Percentiles rank a stretch among this genome's conserved stretches.
Conservation (phyloP, 176 grass and related monocot genomes). For the Carex kokanica region DNA sequence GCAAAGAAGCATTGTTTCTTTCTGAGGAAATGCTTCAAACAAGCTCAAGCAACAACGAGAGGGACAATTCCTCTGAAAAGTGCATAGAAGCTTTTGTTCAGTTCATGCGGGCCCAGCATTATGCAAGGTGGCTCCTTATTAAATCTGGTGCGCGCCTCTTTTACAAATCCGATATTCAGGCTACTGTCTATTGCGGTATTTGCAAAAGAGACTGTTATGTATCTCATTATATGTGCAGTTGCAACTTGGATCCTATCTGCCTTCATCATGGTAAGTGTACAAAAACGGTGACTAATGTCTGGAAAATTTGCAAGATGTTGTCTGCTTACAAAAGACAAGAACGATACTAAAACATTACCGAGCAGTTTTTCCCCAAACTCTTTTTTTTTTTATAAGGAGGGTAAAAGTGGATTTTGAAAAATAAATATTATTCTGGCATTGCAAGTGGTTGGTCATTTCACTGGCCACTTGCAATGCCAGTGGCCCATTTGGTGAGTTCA, state of each 20-base stretch:
- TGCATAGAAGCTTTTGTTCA: conserved; percentile 71
- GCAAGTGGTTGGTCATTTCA: not conserved
- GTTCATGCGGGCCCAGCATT: conserved; percentile 63
- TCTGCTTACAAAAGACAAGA: not conserved
- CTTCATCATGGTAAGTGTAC: conserved; percentile 73
- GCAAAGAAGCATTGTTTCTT: conserved; percentile 57
- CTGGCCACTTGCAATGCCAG: not conserved
- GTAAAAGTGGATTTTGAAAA: not conserved
- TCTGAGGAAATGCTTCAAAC: conserved; percentile 36
- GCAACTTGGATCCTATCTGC: conserved; percentile 71
- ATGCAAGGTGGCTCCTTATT: conserved; percentile 41
- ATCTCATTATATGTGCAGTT: conserved; percentile 60
- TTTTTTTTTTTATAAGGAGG: not conserved
- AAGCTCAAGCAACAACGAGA: conserved; percentile 25
- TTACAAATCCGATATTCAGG: conserved; percentile 41
- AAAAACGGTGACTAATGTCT: not conserved
- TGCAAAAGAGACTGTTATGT: conserved; percentile 82
- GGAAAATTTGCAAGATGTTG: not conserved
- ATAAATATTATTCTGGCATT: not conserved
- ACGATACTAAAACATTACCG: not conserved
- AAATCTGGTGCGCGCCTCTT: conserved; percentile 59
- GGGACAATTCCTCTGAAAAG: conserved; percentile 42
- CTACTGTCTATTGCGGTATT: conserved; percentile 58
- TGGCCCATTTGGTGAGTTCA: not conserved
- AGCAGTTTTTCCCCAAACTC: not conserved